These are phyloP conservation scores for Exophiala phaeomuriformis DNA, from an alignment of 2,329 filamentous ascomycete genomes.

Conservation along the genomic window DNA sequence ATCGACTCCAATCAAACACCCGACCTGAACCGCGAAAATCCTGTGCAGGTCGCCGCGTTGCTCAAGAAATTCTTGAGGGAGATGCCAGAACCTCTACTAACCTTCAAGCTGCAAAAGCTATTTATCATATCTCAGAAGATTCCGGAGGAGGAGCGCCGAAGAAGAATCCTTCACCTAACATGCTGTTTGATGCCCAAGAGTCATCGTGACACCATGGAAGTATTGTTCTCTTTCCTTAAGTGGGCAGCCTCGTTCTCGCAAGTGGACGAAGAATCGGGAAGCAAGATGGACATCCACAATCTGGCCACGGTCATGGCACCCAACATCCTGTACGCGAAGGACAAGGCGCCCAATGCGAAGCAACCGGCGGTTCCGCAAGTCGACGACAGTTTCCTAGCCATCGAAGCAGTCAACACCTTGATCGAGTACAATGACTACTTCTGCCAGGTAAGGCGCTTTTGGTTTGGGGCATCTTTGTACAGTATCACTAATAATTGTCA, in stretches of 20 bases:
- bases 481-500: background rate
- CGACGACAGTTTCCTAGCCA: slow-evolving; percentile 83
- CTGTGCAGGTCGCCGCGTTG: slow-evolving; percentile 87
- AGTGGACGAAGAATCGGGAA: slow-evolving; percentile 91
- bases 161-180: slow-evolving; percentile 78
- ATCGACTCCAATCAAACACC: slow-evolving; percentile 83
- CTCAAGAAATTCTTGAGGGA: slow-evolving; percentile 93
- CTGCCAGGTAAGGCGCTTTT: slow-evolving; percentile 67
- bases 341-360: slow-evolving; percentile 38
- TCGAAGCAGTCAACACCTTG: slow-evolving; percentile 83
- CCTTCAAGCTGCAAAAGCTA: slow-evolving; percentile 84
- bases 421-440: slow-evolving; percentile 93
- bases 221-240: slow-evolving; percentile 90
- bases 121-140: slow-evolving; percentile 91
- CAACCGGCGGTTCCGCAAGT: slow-evolving; percentile 62
- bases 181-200: slow-evolving; percentile 89
- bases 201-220: slow-evolving; percentile 88
- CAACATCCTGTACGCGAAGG: slow-evolving; percentile 72
- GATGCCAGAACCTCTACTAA: slow-evolving; percentile 88
- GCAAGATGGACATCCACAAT: slow-evolving; percentile 98
- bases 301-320: slow-evolving; percentile 94
- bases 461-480: background rate
- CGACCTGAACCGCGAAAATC: slow-evolving; percentile 78
- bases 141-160: slow-evolving; percentile 68
- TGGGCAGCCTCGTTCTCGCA: slow-evolving; percentile 98